Evolutionary conservation across 2,329 filamentous ascomycete species (phyloP), one percentile per base, ranked within the genome.

Genomic region (Monilinia polystroma): DNA sequence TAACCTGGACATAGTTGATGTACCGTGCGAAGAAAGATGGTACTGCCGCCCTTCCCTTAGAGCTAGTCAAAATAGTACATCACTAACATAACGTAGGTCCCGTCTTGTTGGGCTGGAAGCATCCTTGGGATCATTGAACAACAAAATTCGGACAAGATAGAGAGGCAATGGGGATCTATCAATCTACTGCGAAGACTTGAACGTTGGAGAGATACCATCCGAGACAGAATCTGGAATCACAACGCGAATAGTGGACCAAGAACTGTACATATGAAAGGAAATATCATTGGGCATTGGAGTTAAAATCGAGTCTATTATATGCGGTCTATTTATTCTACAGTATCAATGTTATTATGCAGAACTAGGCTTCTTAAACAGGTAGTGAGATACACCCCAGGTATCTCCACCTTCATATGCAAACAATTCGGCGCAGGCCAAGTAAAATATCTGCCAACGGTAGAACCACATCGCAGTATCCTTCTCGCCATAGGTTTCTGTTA

Each of bases 11-110:
- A 49, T 75, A 97, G 93, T 81, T 97, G 77, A 93, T 97, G 88
- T 98, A 97, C 83, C 88, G 95, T 76, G 92, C 93, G 75, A 96
- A 94, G 87, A 90, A 97, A 83, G 95, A 99, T 76, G 93, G 93
- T 88, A 81, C 51, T 20, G 35, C 45, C 29, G 6, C 12, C 55
- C 43, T 43, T 29, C 12, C 55, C 52, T 43, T 29, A 32, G 18
- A 32, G 6, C 26, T 63, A 23, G 23, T 32, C 12, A 20, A 55
- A 41, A 49, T 23, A 32, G 26, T 18, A 59, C 49, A 23, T 4
- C 56, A 58, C 72, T 75, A 72, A 75, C 67, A 26, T 43, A 10
- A 23, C 4, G 29, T 69, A 88, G 86, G 86, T 66, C 85, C 94
- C 32, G 94, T 88, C 65, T 82, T 98, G 71, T 78, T 99, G 75